Evolutionary conservation across 441 rosid genomes (phyloP).

Genomic region (Eruca vesicaria): DNA sequence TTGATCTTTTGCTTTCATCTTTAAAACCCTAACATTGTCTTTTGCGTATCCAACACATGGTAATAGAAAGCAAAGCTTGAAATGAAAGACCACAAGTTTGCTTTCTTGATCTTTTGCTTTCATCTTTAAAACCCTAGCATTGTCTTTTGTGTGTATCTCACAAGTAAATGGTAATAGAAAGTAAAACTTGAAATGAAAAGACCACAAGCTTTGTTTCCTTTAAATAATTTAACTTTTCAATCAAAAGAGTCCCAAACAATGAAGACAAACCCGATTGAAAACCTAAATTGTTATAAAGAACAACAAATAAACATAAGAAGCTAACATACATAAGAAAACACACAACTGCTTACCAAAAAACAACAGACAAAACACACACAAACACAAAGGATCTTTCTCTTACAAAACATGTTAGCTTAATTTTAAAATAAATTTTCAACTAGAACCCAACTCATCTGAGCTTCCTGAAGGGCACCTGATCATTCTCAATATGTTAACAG

Average conservation of each 20-base stretch:
- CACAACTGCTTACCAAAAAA: constrained; percentile 9
- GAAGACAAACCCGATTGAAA: constrained; percentile 73
- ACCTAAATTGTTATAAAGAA: not conserved
- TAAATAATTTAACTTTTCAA: not conserved
- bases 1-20: not conserved
- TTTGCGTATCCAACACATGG: not conserved
- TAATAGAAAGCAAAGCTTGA: not conserved
- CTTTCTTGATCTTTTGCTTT: not conserved
- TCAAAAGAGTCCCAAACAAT: constrained; percentile 42
- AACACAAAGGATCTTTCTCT: constrained; percentile 3
- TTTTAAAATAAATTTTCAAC: constrained; percentile 13
- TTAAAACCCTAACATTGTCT: not conserved
- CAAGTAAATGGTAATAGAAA: not conserved
- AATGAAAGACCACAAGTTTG: not conserved
- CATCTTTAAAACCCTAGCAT: not conserved
- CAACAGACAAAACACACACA: not conserved
- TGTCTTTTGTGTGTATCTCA: not conserved
- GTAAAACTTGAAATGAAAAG: not conserved
- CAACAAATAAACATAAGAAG: not conserved
- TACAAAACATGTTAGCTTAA: constrained; percentile 25
- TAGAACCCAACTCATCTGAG: constrained; percentile 61
- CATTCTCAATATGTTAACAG: constrained; percentile 83
- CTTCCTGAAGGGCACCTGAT: constrained; percentile 93
- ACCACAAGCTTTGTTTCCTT: not conserved
- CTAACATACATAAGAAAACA: not conserved